A percentile compares a stretch with the other conserved stretches of the same genome.
Evolutionary conservation across 2,329 filamentous ascomycete genomes (phyloP).

Genomic region (Orbilia quercus): DNA sequence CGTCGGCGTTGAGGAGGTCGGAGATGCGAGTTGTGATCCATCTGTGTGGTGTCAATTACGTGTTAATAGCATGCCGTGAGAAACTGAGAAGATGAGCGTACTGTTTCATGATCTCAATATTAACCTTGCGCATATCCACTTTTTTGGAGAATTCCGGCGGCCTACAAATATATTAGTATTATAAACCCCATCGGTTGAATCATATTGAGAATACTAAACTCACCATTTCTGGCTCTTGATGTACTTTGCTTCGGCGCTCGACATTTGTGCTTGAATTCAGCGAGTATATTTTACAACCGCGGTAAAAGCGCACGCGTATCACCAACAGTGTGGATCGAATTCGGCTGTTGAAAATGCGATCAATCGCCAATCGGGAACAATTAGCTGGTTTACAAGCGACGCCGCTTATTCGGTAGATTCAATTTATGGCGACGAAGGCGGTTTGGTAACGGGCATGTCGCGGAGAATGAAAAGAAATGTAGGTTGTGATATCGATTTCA

Average conservation of each 20-base stretch:
- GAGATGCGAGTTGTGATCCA: slow-evolving; percentile 93
- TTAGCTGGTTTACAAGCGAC: background rate
- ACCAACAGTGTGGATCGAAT: background rate
- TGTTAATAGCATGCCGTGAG: background rate
- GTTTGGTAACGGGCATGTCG: slow-evolving; percentile 14
- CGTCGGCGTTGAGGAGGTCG: slow-evolving; percentile 88
- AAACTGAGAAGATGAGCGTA: slow-evolving; percentile 65
- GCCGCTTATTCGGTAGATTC: too few relatives aligned
- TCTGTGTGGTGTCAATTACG: slow-evolving; percentile 66
- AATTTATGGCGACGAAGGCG: background rate
- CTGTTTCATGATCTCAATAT: slow-evolving; percentile 98
- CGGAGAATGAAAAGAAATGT: background rate
- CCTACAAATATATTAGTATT: slow-evolving; percentile 24
- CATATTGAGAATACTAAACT: background rate
- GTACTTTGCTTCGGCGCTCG: slow-evolving; percentile 54
- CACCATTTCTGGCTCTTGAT: slow-evolving; percentile 56
- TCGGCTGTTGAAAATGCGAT: background rate
- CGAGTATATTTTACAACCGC: slow-evolving; percentile 24
- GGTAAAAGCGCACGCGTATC: slow-evolving; percentile 37
- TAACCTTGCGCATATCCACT: slow-evolving; percentile 97
- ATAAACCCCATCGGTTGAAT: background rate
- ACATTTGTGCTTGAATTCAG: too few relatives aligned
- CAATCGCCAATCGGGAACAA: slow-evolving; percentile 12
- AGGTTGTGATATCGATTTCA: slow-evolving; percentile 6
- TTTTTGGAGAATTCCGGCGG: slow-evolving; percentile 92